These are phyloP conservation scores for Fraxinus velutina DNA, from an alignment of 305 asterid species.

Conservation along the genomic window DNA sequence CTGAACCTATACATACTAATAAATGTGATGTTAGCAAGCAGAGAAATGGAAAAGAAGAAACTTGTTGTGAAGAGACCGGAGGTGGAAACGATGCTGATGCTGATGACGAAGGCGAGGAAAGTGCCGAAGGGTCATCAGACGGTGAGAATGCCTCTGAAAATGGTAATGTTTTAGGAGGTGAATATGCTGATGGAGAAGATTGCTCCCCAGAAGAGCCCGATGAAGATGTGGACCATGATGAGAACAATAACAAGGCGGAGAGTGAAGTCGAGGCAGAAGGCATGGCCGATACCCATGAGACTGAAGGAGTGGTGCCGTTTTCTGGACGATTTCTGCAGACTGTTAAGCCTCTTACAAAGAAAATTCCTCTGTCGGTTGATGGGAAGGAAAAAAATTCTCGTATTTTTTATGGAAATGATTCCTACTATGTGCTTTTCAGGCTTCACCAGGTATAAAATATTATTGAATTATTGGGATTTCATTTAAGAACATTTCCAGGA, in stretches of 20 bases:
- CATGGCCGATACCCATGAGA: constrained; percentile 46
- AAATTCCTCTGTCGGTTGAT: constrained; percentile 34
- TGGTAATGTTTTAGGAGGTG: constrained; percentile 64
- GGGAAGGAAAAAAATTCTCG: constrained; percentile 43
- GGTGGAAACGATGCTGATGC: constrained; percentile 53
- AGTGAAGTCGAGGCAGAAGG: constrained; percentile 80
- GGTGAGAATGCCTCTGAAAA: constrained; percentile 77
- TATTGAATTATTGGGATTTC: constrained; percentile 12
- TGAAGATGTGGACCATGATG: constrained; percentile 52
- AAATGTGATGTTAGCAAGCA: constrained; percentile 33
- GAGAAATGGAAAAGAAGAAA: constrained; percentile 33
- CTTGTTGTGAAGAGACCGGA: constrained; percentile 32
- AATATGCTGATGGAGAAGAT: constrained; percentile 74
- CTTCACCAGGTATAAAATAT: constrained; percentile 71
- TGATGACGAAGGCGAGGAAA: constrained; percentile 58
- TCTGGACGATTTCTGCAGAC: constrained; percentile 48
- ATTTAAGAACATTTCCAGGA: constrained; percentile 8
- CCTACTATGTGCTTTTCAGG: constrained; percentile 81
- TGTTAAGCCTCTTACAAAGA: constrained; percentile 64
- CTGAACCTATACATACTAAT: constrained; percentile 35
- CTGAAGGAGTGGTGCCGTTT: constrained; percentile 41
- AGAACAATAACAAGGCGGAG: constrained; percentile 54
- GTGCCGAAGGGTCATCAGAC: constrained; percentile 64
- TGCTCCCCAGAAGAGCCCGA: constrained; percentile 60
- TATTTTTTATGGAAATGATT: constrained; percentile 79